Conservation (phyloP, 2,329 filamentous ascomycete species). For the Elsinoe ampelina region DNA sequence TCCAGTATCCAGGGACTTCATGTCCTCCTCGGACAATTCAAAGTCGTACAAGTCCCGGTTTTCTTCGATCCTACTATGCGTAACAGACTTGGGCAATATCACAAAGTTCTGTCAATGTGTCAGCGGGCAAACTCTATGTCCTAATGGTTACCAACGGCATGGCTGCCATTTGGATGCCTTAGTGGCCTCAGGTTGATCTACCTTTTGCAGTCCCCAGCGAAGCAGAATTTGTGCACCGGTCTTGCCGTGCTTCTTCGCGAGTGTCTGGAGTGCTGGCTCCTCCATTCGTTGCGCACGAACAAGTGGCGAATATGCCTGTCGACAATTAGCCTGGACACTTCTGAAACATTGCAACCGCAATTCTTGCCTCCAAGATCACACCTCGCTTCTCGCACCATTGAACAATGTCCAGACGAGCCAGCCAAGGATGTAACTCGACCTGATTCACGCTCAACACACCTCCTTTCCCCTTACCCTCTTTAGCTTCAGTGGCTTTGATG, state of each 20-base stretch:
- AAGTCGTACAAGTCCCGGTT: constrained; percentile 54
- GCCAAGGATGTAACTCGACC: constrained; percentile 86
- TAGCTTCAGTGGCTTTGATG: constrained; percentile 54
- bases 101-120: constrained; percentile 43
- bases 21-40: constrained; percentile 48
- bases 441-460: constrained; percentile 76
- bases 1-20: constrained; percentile 46
- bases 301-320: constrained; percentile 37
- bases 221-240: constrained; percentile 50
- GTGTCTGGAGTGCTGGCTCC: constrained; percentile 42
- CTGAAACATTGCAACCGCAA: background rate
- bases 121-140: background rate
- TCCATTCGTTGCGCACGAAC: constrained; percentile 39
- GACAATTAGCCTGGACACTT: background rate
- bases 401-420: constrained; percentile 67
- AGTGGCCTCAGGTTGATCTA: constrained; percentile 19
- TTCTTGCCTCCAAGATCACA: constrained; percentile 33
- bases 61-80: constrained; percentile 50
- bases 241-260: constrained; percentile 50
- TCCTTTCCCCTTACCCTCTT: constrained; percentile 51
- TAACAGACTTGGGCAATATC: constrained; percentile 54
- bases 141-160: background rate
- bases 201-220: constrained; percentile 53
- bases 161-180: background rate
- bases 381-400: constrained; percentile 58